phyloP scores from a whole-genome alignment of 257 asterid genomes.

The Agastache rugosa region DNA sequence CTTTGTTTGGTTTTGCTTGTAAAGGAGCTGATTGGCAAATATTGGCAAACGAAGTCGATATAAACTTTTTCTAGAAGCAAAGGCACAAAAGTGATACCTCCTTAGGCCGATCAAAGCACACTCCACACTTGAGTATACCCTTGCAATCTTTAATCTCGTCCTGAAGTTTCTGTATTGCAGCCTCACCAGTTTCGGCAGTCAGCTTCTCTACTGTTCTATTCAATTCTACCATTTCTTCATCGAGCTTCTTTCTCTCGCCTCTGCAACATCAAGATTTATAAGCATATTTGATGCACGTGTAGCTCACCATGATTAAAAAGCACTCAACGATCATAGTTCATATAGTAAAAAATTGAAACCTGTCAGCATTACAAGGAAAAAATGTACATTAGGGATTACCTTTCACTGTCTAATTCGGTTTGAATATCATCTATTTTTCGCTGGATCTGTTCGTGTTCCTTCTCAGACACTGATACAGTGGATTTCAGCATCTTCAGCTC shows the following conservation, averaged over 20 bases:
- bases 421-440: slow-evolving; percentile 75
- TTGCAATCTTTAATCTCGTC: slow-evolving; percentile 93
- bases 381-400: slow-evolving; percentile 47
- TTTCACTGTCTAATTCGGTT: slow-evolving; percentile 69
- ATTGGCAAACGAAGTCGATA: neutral
- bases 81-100: slow-evolving; percentile 58
- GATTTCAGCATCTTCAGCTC: slow-evolving; percentile 92
- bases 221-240: slow-evolving; percentile 76
- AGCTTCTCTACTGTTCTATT: slow-evolving; percentile 63
- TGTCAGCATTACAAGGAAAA: slow-evolving; percentile 5
- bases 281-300: slow-evolving; percentile 1
- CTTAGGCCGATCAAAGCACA: slow-evolving; percentile 95
- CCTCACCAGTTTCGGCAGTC: slow-evolving; percentile 79
- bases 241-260: slow-evolving; percentile 76
- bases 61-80: neutral
- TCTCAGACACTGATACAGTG: slow-evolving; percentile 67
- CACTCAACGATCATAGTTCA: neutral
- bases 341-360: neutral
- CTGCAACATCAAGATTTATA: slow-evolving; percentile 46
- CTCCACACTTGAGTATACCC: slow-evolving; percentile 94
- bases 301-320: neutral
- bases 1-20: neutral
- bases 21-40: slow-evolving; percentile 5
- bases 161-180: slow-evolving; percentile 83
- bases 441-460: slow-evolving; percentile 89